Conservation (phyloP, 345 rosid species). For the Firmiana major region DNA sequence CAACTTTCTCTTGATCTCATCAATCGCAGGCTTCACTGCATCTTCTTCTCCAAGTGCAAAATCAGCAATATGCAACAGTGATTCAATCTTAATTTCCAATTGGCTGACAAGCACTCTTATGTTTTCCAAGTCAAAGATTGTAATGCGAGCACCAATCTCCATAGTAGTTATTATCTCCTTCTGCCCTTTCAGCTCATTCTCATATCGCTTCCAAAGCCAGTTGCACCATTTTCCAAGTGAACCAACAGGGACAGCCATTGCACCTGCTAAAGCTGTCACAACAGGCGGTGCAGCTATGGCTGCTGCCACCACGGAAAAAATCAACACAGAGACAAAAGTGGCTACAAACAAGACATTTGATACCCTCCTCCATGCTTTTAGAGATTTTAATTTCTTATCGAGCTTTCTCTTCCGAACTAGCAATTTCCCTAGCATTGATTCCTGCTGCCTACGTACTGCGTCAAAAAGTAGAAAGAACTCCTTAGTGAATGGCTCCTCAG, state of each 20-base stretch:
- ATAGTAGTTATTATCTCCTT: slow-evolving; percentile 46
- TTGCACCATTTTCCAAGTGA: slow-evolving; percentile 81
- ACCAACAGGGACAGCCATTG: slow-evolving; percentile 62
- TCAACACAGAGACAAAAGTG: slow-evolving; percentile 63
- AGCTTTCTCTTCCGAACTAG: slow-evolving; percentile 48
- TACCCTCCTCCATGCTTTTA: slow-evolving; percentile 73
- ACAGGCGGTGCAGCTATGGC: slow-evolving; percentile 79
- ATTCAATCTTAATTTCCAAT: slow-evolving; percentile 53
- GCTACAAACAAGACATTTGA: slow-evolving; percentile 71
- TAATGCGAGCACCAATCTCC: slow-evolving; percentile 44
- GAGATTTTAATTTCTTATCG: slow-evolving; percentile 52
- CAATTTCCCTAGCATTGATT: slow-evolving; percentile 48
- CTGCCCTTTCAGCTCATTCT: slow-evolving; percentile 52
- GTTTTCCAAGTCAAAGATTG: slow-evolving; percentile 64
- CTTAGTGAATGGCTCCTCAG: slow-evolving; percentile 65
- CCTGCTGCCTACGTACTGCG: slow-evolving; percentile 49
- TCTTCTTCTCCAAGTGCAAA: slow-evolving; percentile 54
- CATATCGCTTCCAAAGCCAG: slow-evolving; percentile 56
- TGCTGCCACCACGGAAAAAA: slow-evolving; percentile 87
- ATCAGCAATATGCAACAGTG: slow-evolving; percentile 46
- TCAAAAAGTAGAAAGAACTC: slow-evolving; percentile 57
- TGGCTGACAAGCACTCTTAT: slow-evolving; percentile 51
- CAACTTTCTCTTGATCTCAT: slow-evolving; percentile 77
- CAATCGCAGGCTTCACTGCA: slow-evolving; percentile 56
- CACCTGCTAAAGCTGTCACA: slow-evolving; percentile 63